Evolutionary conservation across 2,329 filamentous ascomycete species (phyloP).

Genomic region (Pestalotiopsis sp.): DNA sequence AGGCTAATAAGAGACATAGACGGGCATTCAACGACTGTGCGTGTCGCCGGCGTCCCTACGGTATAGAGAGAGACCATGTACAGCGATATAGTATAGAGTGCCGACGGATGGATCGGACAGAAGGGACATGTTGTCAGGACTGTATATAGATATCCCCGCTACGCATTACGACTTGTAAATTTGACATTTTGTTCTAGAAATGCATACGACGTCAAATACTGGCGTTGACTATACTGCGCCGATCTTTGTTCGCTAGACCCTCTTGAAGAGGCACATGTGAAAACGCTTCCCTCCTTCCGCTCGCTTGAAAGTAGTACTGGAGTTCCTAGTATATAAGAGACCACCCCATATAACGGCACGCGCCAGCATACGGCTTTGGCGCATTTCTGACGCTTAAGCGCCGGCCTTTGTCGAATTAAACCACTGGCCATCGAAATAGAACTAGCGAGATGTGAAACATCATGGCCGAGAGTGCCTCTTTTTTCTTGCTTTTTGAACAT

Average conservation of each 20-base stretch:
- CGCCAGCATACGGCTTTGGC: neutral
- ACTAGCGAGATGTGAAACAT: neutral
- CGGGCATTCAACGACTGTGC: slow-evolving; percentile 4
- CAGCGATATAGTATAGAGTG: neutral
- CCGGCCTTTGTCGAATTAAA: neutral
- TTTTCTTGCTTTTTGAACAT: neutral
- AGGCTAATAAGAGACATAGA: slow-evolving; percentile 52
- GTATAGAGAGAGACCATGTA: neutral
- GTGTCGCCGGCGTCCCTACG: neutral
- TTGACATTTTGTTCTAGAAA: neutral
- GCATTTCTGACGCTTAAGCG: neutral
- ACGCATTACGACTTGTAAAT: neutral
- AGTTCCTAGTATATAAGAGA: neutral
- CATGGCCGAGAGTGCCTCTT: neutral
- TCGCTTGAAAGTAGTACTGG: too few relatives aligned
- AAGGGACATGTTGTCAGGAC: neutral
- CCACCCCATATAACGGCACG: neutral
- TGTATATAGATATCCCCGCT: slow-evolving; percentile 3
- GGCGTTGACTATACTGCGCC: neutral
- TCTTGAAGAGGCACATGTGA: too few relatives aligned
- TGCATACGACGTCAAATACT: neutral
- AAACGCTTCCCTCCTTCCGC: too few relatives aligned
- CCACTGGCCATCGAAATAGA: neutral
- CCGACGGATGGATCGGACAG: neutral
- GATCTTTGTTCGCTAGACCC: neutral